Base-by-base conservation (phyloP, 169 alveolate genomes). In the Toxoplasma gondii region DNA sequence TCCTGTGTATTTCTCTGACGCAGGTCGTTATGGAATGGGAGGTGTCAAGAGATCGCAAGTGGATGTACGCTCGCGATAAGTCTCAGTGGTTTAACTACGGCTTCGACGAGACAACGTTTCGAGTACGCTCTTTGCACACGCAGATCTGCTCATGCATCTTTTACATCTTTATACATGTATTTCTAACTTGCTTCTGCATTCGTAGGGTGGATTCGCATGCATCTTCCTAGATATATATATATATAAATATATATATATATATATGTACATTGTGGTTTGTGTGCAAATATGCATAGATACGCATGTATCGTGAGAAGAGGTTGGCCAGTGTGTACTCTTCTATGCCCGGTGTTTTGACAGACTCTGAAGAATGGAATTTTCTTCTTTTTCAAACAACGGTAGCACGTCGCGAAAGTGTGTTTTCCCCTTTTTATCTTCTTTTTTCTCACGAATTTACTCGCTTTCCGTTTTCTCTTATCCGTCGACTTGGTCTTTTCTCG, bases 11-110 rank as follows among this genome's bases (percentile, higher is more conserved):
- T 16, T 24, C 24, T 24, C 70, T 58, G n/a, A 58, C 24, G 16
- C 93, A 90, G 93, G 93, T 70, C 43, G 69, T 90, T 45, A 82
- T 82, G 64, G 93, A 90, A 54, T 90, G 93, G 93, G 93, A 90
- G 22, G 93, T 90, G 45, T 67, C 88, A n/a, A 43, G 93, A 19
- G 80, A 74, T 69, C 78, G 80, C 53, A 44, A 83, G 80, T 90
- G 93, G 93, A 74, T 90, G 38, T 90, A 90, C 88, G 88, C 93
- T 24, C 69, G 93, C 36, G 93, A 90, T 34, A 22, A 53, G 36
- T 5, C 88, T 38, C 88, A 69, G 74, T 90, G 93, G 93, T 90
- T 90, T 58, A 90, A 90, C 74, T 90, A 90, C 70, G 93, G 93
- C 78, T 44, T 90, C 38, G 93, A 90, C 78, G 88, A 90, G n/a